Conservation (phyloP, 208 protist genomes). For the Acanthamoeba triangularis region DNA sequence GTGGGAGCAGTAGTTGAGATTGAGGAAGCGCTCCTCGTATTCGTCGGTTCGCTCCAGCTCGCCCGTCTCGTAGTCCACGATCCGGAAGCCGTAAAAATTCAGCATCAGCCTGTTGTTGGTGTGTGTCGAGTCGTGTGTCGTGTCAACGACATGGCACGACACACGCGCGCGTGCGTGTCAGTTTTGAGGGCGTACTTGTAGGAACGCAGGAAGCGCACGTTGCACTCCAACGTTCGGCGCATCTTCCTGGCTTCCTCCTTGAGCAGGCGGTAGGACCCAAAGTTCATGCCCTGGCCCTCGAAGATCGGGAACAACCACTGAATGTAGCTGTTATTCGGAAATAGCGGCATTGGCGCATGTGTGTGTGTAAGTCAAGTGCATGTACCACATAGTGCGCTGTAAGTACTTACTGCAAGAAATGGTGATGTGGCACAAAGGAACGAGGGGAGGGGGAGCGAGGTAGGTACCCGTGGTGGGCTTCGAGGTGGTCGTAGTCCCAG, state of each 20-base stretch:
- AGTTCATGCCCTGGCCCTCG: slow-evolving; percentile 65
- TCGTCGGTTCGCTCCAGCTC: slow-evolving; percentile 21
- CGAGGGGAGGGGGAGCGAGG: neutral
- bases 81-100: slow-evolving; percentile 55
- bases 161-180: too few relatives aligned
- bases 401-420: too few relatives aligned
- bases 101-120: slow-evolving; percentile 59
- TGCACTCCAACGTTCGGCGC: slow-evolving; percentile 1
- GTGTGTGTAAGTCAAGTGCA: too few relatives aligned
- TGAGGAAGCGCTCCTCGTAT: slow-evolving; percentile 56
- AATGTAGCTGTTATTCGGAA: too few relatives aligned
- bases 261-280: slow-evolving; percentile 37
- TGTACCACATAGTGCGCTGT: too few relatives aligned
- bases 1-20: slow-evolving; percentile 71
- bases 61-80: slow-evolving; percentile 33
- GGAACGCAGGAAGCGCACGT: slow-evolving; percentile 52
- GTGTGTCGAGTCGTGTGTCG: too few relatives aligned
- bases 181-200: slow-evolving; percentile 7
- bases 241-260: slow-evolving; percentile 68
- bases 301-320: slow-evolving; percentile 72
- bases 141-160: too few relatives aligned
- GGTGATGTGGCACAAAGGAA: too few relatives aligned
- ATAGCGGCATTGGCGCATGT: too few relatives aligned
- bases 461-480: slow-evolving; percentile 8
- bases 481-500: slow-evolving; percentile 65